These are phyloP conservation scores for Aspergillus steynii DNA, from an alignment of 495 filamentous ascomycete species.

Conservation along the genomic window DNA sequence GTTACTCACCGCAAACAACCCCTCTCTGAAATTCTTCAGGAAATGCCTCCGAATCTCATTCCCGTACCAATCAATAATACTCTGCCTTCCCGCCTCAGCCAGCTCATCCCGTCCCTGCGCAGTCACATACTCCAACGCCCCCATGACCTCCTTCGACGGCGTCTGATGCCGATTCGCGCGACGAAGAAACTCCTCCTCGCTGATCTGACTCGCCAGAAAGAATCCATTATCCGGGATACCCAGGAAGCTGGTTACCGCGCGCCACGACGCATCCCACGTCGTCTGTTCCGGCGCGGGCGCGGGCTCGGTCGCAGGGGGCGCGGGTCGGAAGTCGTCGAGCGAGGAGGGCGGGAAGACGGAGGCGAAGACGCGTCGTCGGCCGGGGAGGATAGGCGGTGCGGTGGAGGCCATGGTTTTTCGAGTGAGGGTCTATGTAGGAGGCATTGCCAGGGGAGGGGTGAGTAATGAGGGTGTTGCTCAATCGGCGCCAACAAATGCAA, in stretches of 20 bases:
- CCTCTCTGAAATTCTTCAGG: slow-evolving; percentile 39
- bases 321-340: slow-evolving; percentile 23
- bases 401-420: slow-evolving; percentile 14
- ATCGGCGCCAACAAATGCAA: not conserved
- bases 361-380: slow-evolving; percentile 47
- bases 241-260: slow-evolving; percentile 62
- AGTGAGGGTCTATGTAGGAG: not conserved
- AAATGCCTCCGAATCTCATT: slow-evolving; percentile 55
- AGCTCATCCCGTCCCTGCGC: not conserved
- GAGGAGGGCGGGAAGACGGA: slow-evolving; percentile 54
- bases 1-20: slow-evolving; percentile 38
- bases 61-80: slow-evolving; percentile 53
- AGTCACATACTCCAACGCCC: slow-evolving; percentile 44
- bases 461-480: not conserved
- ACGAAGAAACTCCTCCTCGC: slow-evolving; percentile 31
- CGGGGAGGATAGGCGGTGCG: slow-evolving; percentile 30
- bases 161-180: slow-evolving; percentile 33
- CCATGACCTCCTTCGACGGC: slow-evolving; percentile 33
- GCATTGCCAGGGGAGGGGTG: not conserved
- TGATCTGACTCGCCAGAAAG: slow-evolving; percentile 25
- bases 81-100: slow-evolving; percentile 11
- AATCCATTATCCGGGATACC: slow-evolving; percentile 49
- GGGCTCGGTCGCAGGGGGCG: not conserved
- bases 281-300: slow-evolving; percentile 49
- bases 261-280: slow-evolving; percentile 69